Evolutionary conservation across 129 eudicot genomes (phyloP).

Genomic region (Tanacetum coccineum): DNA sequence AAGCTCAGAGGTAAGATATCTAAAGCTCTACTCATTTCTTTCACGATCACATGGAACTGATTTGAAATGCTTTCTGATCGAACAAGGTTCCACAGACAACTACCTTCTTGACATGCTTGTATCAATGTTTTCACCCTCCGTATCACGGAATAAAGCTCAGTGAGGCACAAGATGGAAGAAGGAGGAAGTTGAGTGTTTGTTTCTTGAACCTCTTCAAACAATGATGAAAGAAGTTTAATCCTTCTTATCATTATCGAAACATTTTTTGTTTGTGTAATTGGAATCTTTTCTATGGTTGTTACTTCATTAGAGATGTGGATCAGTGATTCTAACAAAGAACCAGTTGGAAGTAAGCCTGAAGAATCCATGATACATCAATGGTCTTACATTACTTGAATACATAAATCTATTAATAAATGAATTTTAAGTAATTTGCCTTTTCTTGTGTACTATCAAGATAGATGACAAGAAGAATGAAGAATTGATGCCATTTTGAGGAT

Average conservation of each 20-base stretch:
- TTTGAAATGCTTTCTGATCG: slow-evolving; percentile 51
- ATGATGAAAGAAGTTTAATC: slow-evolving; percentile 62
- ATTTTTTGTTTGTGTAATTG: slow-evolving; percentile 50
- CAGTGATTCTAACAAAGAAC: slow-evolving; percentile 63
- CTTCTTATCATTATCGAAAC: slow-evolving; percentile 55
- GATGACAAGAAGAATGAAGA: slow-evolving; percentile 35
- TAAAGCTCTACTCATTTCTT: slow-evolving; percentile 63
- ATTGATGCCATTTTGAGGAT: slow-evolving; percentile 72
- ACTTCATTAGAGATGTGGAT: slow-evolving; percentile 65
- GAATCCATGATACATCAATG: slow-evolving; percentile 60
- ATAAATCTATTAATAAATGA: slow-evolving; percentile 12
- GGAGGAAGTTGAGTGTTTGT: slow-evolving; percentile 66
- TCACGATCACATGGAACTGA: slow-evolving; percentile 50
- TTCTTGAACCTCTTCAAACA: slow-evolving; percentile 72
- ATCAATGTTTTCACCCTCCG: slow-evolving; percentile 49
- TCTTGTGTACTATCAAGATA: slow-evolving; percentile 42
- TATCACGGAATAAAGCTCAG: slow-evolving; percentile 62
- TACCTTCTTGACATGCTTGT: slow-evolving; percentile 55
- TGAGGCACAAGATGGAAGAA: slow-evolving; percentile 70
- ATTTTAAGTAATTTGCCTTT: slow-evolving; percentile 33
- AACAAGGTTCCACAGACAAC: slow-evolving; percentile 66
- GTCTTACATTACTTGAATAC: slow-evolving; percentile 26
- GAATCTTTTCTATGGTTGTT: slow-evolving; percentile 41
- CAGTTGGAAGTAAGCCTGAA: slow-evolving; percentile 70
- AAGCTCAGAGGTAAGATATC: slow-evolving; percentile 71